Conservation (phyloP, 2,329 filamentous ascomycete genomes). For the Aspergillus amoenus region DNA sequence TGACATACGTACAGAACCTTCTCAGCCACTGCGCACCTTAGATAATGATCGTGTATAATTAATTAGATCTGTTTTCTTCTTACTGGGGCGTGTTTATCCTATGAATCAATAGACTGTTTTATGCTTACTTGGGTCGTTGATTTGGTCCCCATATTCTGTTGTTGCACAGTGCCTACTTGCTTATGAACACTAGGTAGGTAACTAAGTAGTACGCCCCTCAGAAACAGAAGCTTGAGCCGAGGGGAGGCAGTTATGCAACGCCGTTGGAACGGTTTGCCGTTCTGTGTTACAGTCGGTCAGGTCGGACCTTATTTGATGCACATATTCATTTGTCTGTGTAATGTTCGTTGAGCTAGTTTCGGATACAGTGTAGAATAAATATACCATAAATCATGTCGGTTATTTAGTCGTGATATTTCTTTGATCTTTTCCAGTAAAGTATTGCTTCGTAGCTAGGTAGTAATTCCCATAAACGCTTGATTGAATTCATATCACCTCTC, state of each 20-base stretch:
- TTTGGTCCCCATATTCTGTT: background rate
- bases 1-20: background rate
- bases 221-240: too few species aligned
- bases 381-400: background rate
- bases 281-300: background rate
- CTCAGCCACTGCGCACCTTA: background rate
- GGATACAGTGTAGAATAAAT: background rate
- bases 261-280: background rate
- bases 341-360: too few species aligned
- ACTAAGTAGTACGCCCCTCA: too few species aligned
- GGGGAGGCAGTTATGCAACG: too few species aligned
- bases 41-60: background rate
- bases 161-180: background rate
- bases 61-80: background rate
- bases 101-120: background rate
- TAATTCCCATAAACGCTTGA: too few species aligned
- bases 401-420: too few species aligned
- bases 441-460: too few species aligned
- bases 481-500: too few species aligned
- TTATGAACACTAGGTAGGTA: background rate
- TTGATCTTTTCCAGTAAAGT: too few species aligned
- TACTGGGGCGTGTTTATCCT: background rate
- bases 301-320: background rate
- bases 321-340: too few species aligned
- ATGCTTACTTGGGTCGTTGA: too few species aligned